Conservation (phyloP, 106 monocot genomes). For the Dendrobium catenatum region DNA sequence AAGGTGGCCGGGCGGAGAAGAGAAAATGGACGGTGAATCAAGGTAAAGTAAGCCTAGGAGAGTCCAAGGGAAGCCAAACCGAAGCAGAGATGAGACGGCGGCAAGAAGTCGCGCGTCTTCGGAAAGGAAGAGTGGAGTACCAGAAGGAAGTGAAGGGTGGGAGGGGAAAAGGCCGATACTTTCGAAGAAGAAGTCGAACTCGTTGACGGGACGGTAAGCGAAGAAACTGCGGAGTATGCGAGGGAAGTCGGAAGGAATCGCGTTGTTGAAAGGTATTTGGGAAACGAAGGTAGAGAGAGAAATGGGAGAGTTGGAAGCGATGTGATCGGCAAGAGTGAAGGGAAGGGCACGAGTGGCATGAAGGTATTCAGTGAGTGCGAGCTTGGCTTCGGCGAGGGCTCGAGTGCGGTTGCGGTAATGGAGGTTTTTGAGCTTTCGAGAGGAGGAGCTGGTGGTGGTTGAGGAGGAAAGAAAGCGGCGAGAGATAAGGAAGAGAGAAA, state of each 20-base stretch:
- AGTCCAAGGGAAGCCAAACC: conserved; percentile 66
- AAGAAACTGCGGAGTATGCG: conserved; percentile 51
- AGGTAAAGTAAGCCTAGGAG: conserved; percentile 44
- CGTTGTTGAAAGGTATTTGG: conserved; percentile 20
- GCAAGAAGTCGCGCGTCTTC: conserved; percentile 40
- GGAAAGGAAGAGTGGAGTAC: conserved; percentile 47
- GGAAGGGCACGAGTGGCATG: conserved; percentile 68
- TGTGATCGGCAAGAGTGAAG: conserved; percentile 59
- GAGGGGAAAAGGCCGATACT: conserved; percentile 48
- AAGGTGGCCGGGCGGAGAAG: conserved; percentile 12
- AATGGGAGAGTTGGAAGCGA: conserved; percentile 61
- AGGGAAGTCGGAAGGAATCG: conserved; percentile 24
- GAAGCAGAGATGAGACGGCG: conserved; percentile 39
- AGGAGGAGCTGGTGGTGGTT: not conserved
- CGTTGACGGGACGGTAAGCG: conserved; percentile 63
- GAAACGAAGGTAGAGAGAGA: conserved; percentile 50
- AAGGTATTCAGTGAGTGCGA: conserved; percentile 72
- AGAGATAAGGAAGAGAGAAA: not conserved
- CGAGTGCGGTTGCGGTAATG: conserved; percentile 39
- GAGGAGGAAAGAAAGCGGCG: conserved; percentile 3
- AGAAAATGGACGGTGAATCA: conserved; percentile 23
- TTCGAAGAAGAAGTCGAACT: conserved; percentile 88
- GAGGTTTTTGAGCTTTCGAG: conserved; percentile 40
- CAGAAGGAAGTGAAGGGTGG: not conserved
- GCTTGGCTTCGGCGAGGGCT: conserved; percentile 39